Conservation (phyloP, 306 rosid genomes). For the Prunus davidiana region DNA sequence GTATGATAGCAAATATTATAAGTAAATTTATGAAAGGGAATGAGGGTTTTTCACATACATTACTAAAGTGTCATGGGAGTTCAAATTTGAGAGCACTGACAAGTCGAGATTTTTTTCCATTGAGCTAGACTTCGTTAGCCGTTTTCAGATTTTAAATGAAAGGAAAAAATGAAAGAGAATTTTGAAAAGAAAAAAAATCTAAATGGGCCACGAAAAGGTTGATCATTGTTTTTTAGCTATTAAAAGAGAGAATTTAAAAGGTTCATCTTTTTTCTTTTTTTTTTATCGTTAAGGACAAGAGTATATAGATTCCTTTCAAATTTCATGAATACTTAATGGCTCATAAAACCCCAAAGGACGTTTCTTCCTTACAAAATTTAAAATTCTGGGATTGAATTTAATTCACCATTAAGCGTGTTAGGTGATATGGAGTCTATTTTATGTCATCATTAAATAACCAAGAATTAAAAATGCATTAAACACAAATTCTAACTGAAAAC, state of each 20-base stretch:
- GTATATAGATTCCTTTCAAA: background rate
- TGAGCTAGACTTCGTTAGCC: fast-evolving
- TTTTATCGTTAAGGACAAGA: background rate
- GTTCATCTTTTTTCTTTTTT: background rate
- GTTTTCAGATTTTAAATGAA: too few species aligned
- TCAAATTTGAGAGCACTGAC: too few species aligned
- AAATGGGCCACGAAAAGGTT: background rate
- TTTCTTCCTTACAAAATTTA: background rate
- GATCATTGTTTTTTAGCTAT: background rate
- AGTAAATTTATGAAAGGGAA: too few species aligned
- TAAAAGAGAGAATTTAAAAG: background rate
- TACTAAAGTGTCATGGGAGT: too few species aligned
- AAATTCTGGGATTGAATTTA: background rate
- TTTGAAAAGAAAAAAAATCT: background rate
- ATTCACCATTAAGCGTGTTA: background rate
- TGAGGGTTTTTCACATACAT: fast-evolving
- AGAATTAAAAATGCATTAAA: background rate
- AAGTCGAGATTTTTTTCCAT: fast-evolving
- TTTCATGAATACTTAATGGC: background rate
- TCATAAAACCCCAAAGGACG: background rate
- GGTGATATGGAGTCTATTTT: background rate
- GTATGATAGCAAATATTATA: background rate
- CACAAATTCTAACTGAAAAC: background rate
- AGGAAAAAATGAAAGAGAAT: background rate
- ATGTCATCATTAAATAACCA: background rate